Evolutionary conservation across 208 protist genomes (phyloP), one percentile per base, ranked within the genome.

Genomic region (Zelonia costaricensis): DNA sequence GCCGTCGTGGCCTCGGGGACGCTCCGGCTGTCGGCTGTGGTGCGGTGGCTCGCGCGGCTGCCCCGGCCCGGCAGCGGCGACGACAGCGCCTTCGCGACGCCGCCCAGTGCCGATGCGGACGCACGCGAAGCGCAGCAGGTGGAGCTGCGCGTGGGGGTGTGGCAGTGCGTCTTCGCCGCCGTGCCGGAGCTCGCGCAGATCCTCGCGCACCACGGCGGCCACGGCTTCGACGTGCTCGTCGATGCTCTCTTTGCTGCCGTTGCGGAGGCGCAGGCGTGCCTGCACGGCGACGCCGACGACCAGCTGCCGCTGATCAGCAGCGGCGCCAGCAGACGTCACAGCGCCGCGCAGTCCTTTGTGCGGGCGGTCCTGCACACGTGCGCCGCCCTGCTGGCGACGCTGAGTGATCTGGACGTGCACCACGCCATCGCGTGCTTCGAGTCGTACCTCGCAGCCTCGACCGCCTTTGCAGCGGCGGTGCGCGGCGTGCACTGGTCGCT

Each of bases 351-450:
- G 9, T 20, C 5, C 13, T 65, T 72, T 25, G 57, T 60, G 40
- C 57, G 49, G 25, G 38, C 73, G 16, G 72, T 57, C 8, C 49
- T 82, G 31, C 45, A 54, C 6, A 84, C 86, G 53, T 39, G 81
- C 15, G 28, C 78, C 0, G 40, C 72, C 0, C 28, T 93, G 16
- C 55, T 93, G 16, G 56, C 75, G 22, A 74, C 73, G 33, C 70
- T 90, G n/a, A 74, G 76, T n/a, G 79, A 80, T 45, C 39, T 63
- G 1, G 73, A 91, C 67, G 44, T 63, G 3, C 66, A 77, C 74
- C 40, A 69, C 51, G 76, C 86, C 20, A 46, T 83, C 40, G 47
- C 56, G 3, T 72, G 56, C 51, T 65, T 72, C 23, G 31, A 72
- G 8, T 28, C 35, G 16, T 65, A 60, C 66, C 54, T 72, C 28